Percentiles rank a stretch among this genome's conserved stretches.
phyloP scores from a whole-genome alignment of 2,329 filamentous ascomycete species.

The Calonectria montana region DNA sequence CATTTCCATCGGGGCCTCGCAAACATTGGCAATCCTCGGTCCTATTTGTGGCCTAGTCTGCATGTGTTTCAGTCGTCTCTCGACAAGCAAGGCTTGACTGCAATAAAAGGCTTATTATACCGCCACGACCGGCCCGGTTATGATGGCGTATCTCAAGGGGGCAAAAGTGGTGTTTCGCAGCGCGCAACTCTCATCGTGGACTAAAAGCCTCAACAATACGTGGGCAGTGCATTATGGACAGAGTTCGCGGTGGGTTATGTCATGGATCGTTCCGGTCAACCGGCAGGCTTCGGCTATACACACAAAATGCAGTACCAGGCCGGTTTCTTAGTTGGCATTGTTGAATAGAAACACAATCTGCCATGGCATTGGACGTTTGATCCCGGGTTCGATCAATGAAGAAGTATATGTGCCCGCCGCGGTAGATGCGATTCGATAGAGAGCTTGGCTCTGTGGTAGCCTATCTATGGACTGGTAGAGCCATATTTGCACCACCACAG shows the following conservation, averaged over 20 bases:
- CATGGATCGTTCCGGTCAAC: slow-evolving; percentile 7
- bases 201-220: slow-evolving; percentile 23
- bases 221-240: slow-evolving; percentile 14
- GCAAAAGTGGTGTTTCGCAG: slow-evolving; percentile 18
- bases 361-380: not conserved
- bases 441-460: not conserved
- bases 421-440: slow-evolving; percentile 22
- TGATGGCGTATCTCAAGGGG: slow-evolving; percentile 14
- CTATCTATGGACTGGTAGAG: slow-evolving; percentile 5
- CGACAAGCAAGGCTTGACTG: slow-evolving; percentile 13
- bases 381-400: not conserved
- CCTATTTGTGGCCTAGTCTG: slow-evolving; percentile 30
- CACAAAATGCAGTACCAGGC: not conserved
- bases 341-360: not conserved
- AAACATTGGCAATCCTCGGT: slow-evolving; percentile 25
- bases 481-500: not conserved
- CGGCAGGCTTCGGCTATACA: slow-evolving; percentile 18
- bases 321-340: not conserved
- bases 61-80: slow-evolving; percentile 24
- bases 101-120: slow-evolving; percentile 22
- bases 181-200: slow-evolving; percentile 6
- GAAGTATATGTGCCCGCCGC: slow-evolving; percentile 8
- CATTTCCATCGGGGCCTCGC: slow-evolving; percentile 19
- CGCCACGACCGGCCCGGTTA: slow-evolving; percentile 21
- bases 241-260: slow-evolving; percentile 3